These are phyloP conservation scores for Naganishia onofrii DNA, from an alignment of 768 basidiomycete species.

Conservation along the genomic window DNA sequence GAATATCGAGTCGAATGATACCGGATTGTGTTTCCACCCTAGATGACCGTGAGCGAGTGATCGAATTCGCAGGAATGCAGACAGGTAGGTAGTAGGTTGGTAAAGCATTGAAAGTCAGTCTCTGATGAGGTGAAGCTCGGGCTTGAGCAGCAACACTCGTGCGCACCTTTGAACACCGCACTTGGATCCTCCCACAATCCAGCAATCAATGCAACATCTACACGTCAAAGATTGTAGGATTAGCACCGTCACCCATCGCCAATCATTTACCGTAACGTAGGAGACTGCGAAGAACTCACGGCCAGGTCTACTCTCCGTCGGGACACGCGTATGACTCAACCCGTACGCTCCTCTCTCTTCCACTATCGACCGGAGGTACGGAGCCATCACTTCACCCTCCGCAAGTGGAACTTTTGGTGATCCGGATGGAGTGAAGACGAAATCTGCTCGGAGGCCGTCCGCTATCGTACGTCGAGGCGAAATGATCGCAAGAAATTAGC, in stretches of 20 bases:
- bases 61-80: too few relatives aligned
- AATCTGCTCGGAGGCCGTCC: slow-evolving; percentile 79
- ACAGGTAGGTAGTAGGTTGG: too few relatives aligned
- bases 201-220: slow-evolving; percentile 76
- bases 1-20: slow-evolving; percentile 84
- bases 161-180: slow-evolving; percentile 29
- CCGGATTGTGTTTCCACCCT: slow-evolving; percentile 68
- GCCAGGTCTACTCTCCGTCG: slow-evolving; percentile 82
- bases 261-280: too few relatives aligned
- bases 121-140: too few relatives aligned
- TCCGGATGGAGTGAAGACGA: slow-evolving; percentile 58
- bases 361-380: slow-evolving; percentile 67
- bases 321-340: slow-evolving; percentile 78
- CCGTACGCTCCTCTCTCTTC: slow-evolving; percentile 73
- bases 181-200: slow-evolving; percentile 29
- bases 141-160: too few relatives aligned
- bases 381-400: slow-evolving; percentile 62
- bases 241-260: too few relatives aligned
- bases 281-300: slow-evolving; percentile 43
- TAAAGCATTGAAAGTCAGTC: too few relatives aligned
- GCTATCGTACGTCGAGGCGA: slow-evolving; percentile 55
- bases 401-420: slow-evolving; percentile 56
- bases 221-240: too few relatives aligned
- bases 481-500: neutral
- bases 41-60: too few relatives aligned